Percentiles rank a stretch among this genome's conserved stretches.
Conservation (phyloP, 495 filamentous ascomycete species). For the Trichoderma asperelloides region DNA sequence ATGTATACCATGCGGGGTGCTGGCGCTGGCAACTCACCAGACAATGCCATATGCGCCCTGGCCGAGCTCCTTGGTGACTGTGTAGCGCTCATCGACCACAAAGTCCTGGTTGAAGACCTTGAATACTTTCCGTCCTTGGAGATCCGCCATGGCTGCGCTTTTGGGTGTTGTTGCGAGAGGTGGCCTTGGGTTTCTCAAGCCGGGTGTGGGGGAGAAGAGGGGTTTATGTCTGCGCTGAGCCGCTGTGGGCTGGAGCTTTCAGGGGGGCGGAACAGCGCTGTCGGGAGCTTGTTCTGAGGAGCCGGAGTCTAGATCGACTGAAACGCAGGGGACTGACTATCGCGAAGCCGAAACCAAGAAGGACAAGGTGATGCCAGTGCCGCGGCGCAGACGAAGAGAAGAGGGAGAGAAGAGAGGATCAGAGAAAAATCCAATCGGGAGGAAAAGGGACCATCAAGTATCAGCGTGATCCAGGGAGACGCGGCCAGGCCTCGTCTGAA, state of each 20-base stretch:
- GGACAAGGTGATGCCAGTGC: background rate
- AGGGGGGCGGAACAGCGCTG: background rate
- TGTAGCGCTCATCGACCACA: slow-evolving; percentile 95
- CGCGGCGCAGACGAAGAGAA: background rate
- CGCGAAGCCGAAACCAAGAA: background rate
- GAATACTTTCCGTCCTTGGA: slow-evolving; percentile 87
- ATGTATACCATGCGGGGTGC: background rate
- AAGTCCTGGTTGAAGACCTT: slow-evolving; percentile 99
- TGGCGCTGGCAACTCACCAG: slow-evolving; percentile 53
- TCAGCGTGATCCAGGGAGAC: background rate
- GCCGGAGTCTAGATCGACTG: background rate
- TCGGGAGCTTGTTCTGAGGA: background rate
- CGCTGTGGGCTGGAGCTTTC: background rate
- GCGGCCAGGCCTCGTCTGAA: background rate
- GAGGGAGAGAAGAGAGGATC: background rate
- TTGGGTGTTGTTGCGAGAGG: background rate
- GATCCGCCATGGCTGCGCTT: slow-evolving; percentile 53
- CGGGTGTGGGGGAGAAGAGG: slow-evolving; percentile 4
- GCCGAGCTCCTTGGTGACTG: slow-evolving; percentile 95
- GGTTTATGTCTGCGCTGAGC: slow-evolving; percentile 2
- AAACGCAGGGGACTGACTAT: background rate
- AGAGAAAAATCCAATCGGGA: background rate
- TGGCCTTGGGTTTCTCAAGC: background rate
- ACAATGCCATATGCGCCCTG: slow-evolving; percentile 98
- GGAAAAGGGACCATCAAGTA: background rate